Evolutionary conservation across 1,284 basidiomycete genomes (phyloP).

Genomic region (Ustilago crameri): DNA sequence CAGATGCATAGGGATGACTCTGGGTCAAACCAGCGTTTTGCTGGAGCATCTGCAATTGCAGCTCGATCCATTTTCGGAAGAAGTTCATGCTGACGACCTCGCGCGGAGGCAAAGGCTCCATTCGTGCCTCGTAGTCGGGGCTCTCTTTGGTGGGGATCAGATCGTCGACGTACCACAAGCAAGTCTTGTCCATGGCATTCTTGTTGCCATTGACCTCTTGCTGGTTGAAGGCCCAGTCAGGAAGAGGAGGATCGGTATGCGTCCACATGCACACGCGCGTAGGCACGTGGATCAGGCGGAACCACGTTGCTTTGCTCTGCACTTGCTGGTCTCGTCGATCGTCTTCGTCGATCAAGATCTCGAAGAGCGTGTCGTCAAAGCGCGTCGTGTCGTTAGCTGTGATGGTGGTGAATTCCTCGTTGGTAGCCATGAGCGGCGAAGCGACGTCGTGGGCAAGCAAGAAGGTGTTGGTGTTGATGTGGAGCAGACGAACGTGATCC

Average conservation of each 20-base stretch:
- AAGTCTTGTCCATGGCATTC: slow-evolving; percentile 82
- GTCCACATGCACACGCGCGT: slow-evolving; percentile 96
- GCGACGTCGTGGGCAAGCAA: slow-evolving; percentile 97
- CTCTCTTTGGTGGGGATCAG: slow-evolving; percentile 74
- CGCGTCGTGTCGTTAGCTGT: slow-evolving; percentile 72
- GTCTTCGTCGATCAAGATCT: slow-evolving; percentile 51
- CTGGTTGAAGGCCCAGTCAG: slow-evolving; percentile 96
- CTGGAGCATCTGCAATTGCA: slow-evolving; percentile 94
- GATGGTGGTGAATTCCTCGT: slow-evolving; percentile 85
- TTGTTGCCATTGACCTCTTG: slow-evolving; percentile 99
- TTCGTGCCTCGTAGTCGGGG: slow-evolving; percentile 54
- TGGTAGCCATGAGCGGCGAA: slow-evolving; percentile 94
- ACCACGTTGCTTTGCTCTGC: slow-evolving; percentile 55
- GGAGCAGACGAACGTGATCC: slow-evolving; percentile 88
- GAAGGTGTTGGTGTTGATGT: slow-evolving; percentile 83
- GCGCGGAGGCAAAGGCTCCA: slow-evolving; percentile 71
- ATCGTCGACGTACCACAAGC: slow-evolving; percentile 88
- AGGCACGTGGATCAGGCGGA: slow-evolving; percentile 77
- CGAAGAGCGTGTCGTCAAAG: slow-evolving; percentile 69
- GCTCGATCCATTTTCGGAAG: slow-evolving; percentile 91
- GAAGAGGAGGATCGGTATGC: slow-evolving; percentile 78
- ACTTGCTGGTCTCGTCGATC: slow-evolving; percentile 26
- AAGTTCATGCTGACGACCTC: slow-evolving; percentile 85
- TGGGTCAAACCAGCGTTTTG: slow-evolving; percentile 96
- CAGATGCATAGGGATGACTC: slow-evolving; percentile 92